These are phyloP conservation scores for Chrysosphaeria jannelii DNA, from an alignment of 2,329 filamentous ascomycete genomes.

Conservation along the genomic window DNA sequence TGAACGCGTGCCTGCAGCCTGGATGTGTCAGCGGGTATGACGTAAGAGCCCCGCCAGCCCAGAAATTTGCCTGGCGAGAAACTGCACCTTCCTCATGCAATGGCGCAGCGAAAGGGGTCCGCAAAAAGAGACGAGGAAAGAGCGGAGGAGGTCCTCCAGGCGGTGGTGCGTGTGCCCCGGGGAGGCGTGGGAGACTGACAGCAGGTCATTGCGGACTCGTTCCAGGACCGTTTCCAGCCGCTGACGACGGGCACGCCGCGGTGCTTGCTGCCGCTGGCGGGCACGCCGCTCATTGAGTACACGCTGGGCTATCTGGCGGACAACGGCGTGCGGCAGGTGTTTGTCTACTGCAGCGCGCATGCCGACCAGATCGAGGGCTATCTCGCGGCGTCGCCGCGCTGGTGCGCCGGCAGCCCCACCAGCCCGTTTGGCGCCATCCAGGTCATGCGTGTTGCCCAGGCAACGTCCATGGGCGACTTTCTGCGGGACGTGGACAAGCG, in stretches of 20 bases:
- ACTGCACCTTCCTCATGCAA: too few relatives aligned
- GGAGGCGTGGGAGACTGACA: neutral
- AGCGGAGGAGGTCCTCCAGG: constrained; percentile 26
- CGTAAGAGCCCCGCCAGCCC: too few relatives aligned
- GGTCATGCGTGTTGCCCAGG: constrained; percentile 58
- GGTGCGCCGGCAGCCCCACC: constrained; percentile 25
- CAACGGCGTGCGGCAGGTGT: constrained; percentile 83
- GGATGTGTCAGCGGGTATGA: too few relatives aligned
- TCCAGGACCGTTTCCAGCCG: constrained; percentile 70
- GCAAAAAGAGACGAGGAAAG: too few relatives aligned
- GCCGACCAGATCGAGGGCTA: constrained; percentile 69
- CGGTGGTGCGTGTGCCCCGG: constrained; percentile 14
- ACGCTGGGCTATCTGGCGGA: constrained; percentile 88
- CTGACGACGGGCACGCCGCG: constrained; percentile 30
- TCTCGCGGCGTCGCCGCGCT: constrained; percentile 41
- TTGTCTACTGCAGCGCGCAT: constrained; percentile 71
- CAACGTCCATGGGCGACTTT: constrained; percentile 70
- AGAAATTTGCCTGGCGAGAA: too few relatives aligned
- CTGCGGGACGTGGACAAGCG: constrained; percentile 80
- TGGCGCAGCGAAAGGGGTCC: too few relatives aligned
- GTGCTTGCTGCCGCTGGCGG: constrained; percentile 81
- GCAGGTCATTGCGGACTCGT: constrained; percentile 75
- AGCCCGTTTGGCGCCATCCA: constrained; percentile 50
- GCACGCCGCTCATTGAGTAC: constrained; percentile 88
- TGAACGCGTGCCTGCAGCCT: too few relatives aligned